Evolutionary conservation across 495 filamentous ascomycete species (phyloP), one percentile per base, ranked within the genome.

Genomic region (Daldinia grandis): DNA sequence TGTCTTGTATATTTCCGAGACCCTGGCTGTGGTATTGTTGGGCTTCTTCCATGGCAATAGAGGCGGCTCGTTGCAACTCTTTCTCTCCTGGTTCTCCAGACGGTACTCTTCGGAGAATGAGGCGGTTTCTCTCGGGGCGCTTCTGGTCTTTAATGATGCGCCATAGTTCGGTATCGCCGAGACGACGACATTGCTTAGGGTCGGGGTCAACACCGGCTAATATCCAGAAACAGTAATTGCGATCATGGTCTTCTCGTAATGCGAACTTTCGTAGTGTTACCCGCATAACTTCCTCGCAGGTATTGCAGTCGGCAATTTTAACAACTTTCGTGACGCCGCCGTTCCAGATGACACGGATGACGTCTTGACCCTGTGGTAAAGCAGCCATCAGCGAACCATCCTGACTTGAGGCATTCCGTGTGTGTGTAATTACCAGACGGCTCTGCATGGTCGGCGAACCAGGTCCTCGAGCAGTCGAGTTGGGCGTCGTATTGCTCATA

Each of bases 261-360:
- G 82, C 84, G 63, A 97, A 90, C 75, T 98, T 98, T 69, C 88
- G 90, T 24, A 98, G 79, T 2, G 95, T 95, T 63, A 89, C 89
- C 27, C 92, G 83, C 78, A 97, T 92, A 58, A 99, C 90, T 62
- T 97, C 93, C 68, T 98, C 95, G 33, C 92, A 88, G 1, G 91
- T 96, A 74, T 90, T 93, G 84, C 93, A 97, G 68, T 90, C 92
- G 59, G 92, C 90, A 55, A 98, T 90, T 76, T 93, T 92, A 60
- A 98, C 87, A 6, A 97, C 93, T 77, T 94, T 94, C 31, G 93
- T 97, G 62, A 91, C 89, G n/a, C 93, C 91, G 47, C 91, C 93
- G 28, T 90, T 92, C 66, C 94, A 97, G 73, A 98, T 97, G 38
- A 98, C 92, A 42, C 93, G 87, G 65, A 98, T 95, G 55, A 96